These are phyloP conservation scores for Coniosporium tulheliwenetii DNA, from an alignment of 2,329 filamentous ascomycete genomes.

Conservation along the genomic window DNA sequence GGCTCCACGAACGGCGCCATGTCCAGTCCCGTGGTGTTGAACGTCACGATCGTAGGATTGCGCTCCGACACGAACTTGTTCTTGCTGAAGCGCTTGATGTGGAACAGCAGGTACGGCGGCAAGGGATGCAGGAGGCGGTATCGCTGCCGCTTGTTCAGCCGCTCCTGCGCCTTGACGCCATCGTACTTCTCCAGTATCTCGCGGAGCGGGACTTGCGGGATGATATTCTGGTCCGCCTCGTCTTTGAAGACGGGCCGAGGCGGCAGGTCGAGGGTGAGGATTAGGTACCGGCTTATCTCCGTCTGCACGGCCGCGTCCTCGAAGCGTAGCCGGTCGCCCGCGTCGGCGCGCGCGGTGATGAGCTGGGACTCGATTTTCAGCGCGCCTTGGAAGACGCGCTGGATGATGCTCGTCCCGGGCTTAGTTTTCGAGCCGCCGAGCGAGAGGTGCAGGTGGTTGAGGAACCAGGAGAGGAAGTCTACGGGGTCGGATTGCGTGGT, in stretches of 20 bases:
- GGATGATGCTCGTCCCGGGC: constrained; percentile 70
- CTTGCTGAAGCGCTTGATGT: constrained; percentile 90
- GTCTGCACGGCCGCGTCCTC: constrained; percentile 79
- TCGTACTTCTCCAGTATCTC: constrained; percentile 86
- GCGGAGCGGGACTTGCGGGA: constrained; percentile 76
- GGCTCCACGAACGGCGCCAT: constrained; percentile 86
- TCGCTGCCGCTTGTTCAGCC: constrained; percentile 71
- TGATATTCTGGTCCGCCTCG: constrained; percentile 87
- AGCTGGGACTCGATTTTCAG: constrained; percentile 86
- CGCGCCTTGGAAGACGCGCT: constrained; percentile 84
- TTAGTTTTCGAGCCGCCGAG: constrained; percentile 82
- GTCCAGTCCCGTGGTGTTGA: constrained; percentile 72
- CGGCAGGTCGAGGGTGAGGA: constrained; percentile 85
- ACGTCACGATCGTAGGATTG: constrained; percentile 96
- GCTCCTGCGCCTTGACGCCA: constrained; percentile 72
- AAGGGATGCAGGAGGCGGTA: constrained; percentile 83
- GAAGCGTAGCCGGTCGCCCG: constrained; percentile 75
- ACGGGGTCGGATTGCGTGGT: constrained; percentile 88
- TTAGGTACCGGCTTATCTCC: constrained; percentile 66
- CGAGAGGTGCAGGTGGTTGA: constrained; percentile 86
- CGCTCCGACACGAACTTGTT: constrained; percentile 96
- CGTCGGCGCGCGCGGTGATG: constrained; percentile 82
- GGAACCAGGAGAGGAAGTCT: constrained; percentile 93
- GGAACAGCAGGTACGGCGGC: constrained; percentile 80
- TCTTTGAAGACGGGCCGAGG: constrained; percentile 91